Evolutionary conservation across 1,284 basidiomycete genomes (phyloP).

Genomic region (Ustilago shanxiensis): DNA sequence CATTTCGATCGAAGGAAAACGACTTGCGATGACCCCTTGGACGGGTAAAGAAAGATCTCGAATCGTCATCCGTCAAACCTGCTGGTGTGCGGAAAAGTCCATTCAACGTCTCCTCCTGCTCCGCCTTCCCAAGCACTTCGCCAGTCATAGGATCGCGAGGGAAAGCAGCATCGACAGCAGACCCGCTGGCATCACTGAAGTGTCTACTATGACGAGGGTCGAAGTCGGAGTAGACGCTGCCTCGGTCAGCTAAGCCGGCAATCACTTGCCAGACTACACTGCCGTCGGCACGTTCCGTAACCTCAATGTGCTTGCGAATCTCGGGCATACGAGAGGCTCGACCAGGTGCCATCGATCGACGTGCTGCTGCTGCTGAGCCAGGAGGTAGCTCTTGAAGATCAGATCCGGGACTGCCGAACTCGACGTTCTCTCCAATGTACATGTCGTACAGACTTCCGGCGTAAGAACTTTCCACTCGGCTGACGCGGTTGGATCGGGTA

Average conservation of each 20-base stretch:
- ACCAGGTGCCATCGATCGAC: conserved; percentile 5
- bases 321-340: conserved; percentile 21
- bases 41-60: conserved; percentile 51
- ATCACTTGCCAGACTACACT: conserved; percentile 66
- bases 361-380: neutral
- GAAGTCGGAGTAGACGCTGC: conserved; percentile 55
- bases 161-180: neutral
- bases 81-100: conserved; percentile 27
- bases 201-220: conserved; percentile 28
- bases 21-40: conserved; percentile 31
- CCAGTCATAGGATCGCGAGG: neutral
- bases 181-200: conserved; percentile 11
- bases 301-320: conserved; percentile 57
- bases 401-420: conserved; percentile 23
- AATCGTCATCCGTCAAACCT: conserved; percentile 53
- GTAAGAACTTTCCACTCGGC: conserved; percentile 46
- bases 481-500: conserved; percentile 17
- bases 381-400: conserved; percentile 3
- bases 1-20: conserved; percentile 30
- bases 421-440: conserved; percentile 41
- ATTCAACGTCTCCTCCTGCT: neutral
- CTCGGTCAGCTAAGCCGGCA: conserved; percentile 57
- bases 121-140: conserved; percentile 1
- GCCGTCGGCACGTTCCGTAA: conserved; percentile 63
- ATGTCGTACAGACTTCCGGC: conserved; percentile 62